A percentile compares a stretch with the other conserved stretches of the same genome.
These are phyloP conservation scores for Amanita bisporigera DNA, from an alignment of 1,284 basidiomycete genomes.

Conservation along the genomic window DNA sequence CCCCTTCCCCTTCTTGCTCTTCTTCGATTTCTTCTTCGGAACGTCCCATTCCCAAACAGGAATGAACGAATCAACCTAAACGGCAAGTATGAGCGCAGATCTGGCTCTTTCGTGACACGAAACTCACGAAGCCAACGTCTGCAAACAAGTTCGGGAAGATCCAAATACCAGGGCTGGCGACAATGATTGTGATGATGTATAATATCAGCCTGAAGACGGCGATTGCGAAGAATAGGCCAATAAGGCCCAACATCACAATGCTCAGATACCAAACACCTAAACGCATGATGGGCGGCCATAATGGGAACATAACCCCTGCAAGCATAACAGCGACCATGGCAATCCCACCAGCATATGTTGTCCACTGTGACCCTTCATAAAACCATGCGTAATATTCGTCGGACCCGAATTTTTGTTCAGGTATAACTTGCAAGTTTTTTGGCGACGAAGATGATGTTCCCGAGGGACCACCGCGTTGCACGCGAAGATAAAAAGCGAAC, in stretches of 20 bases:
- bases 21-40: slow-evolving; percentile 88
- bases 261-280: slow-evolving; percentile 97
- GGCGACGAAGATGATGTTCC: slow-evolving; percentile 75
- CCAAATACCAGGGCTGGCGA: slow-evolving; percentile 94
- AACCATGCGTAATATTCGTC: slow-evolving; percentile 96
- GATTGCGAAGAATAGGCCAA: slow-evolving; percentile 91
- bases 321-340: slow-evolving; percentile 95
- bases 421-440: slow-evolving; percentile 82
- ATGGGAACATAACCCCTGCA: slow-evolving; percentile 98
- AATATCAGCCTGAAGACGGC: slow-evolving; percentile 94
- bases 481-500: slow-evolving; percentile 88
- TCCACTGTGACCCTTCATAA: slow-evolving; percentile 94
- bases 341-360: slow-evolving; percentile 90
- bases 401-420: slow-evolving; percentile 79
- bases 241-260: slow-evolving; percentile 86
- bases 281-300: slow-evolving; percentile 95
- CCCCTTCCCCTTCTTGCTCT: slow-evolving; percentile 57
- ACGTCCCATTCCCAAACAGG: slow-evolving; percentile 98
- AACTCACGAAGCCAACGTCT: slow-evolving; percentile 96
- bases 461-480: slow-evolving; percentile 77
- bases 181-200: slow-evolving; percentile 91
- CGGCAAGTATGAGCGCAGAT: not conserved
- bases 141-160: slow-evolving; percentile 99
- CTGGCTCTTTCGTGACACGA: not conserved
- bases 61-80: slow-evolving; percentile 95